Base-by-base conservation (phyloP, 176 grass and related monocot genomes). In the Triticum turgidum region DNA sequence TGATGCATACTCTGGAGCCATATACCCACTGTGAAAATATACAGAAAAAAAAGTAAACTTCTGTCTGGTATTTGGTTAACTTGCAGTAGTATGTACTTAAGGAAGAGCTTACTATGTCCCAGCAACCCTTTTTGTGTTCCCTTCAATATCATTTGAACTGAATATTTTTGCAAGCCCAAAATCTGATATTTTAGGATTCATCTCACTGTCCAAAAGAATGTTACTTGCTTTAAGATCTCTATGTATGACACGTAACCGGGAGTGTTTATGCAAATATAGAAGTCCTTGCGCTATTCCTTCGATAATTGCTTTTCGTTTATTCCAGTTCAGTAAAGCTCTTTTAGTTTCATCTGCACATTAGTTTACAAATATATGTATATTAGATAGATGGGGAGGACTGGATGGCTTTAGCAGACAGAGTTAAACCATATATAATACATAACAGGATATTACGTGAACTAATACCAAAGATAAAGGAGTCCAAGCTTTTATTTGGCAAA, bases 151-250 rank as follows among this genome's bases (percentile, higher is more conserved):
- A 21, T 69, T 69, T 37, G 67, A 38, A 1, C 33, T 69, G 17
- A 69, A 69, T 38, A 69, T 69, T 69, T 38, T 38, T 5, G 67
- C 67, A 4, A 69, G 33, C 7, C 67, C 67, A 38, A 69, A 69
- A 11, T 69, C 67, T 38, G 33, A 69, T 20, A 69, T 38, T 69
- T 69, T 69, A 69, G 17, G 67, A 69, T 69, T 68, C 65, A 68
- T 68, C 0, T 68, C 65, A 68, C 65, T 34, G 30, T 68, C 65
- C 65, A 68, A 34, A 34, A 68, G 65, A 68, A 68, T 68, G 30
- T 68, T 68, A 30, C 65, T 68, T 68, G 65, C 65, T 68, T 68
- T 34, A 34, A 68, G 65, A 68, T 68, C 65, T 17, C 65, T 68
- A 1, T 68, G 65, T 68, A 68, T 68, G 30, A 68, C 65, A 34